Conservation (phyloP, 2,329 filamentous ascomycete genomes). For the Fusarium hainanense region DNA sequence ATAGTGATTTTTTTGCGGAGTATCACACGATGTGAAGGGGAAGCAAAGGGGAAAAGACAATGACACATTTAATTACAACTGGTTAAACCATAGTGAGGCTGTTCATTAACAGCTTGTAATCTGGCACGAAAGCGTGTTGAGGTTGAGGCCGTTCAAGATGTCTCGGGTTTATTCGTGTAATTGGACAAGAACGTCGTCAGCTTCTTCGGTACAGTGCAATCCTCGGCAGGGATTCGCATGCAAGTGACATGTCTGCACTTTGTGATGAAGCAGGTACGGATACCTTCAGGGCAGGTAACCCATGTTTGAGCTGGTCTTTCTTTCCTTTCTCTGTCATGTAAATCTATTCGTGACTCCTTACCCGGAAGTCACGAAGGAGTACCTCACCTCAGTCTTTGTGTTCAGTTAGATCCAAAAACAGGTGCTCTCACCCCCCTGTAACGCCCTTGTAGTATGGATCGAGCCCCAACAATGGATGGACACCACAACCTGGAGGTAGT, state of each 20-base stretch:
- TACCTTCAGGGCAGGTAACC: neutral
- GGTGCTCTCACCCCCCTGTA: neutral
- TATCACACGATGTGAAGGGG: neutral
- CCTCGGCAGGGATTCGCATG: constrained; percentile 1
- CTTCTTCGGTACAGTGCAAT: constrained; percentile 19
- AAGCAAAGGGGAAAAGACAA: neutral
- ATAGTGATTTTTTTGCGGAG: neutral
- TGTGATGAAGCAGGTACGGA: constrained; percentile 9
- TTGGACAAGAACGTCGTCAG: constrained; percentile 1
- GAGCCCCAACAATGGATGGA: constrained; percentile 9
- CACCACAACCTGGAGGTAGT: constrained; percentile 3
- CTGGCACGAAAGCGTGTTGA: constrained; percentile 1
- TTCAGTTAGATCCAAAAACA: neutral
- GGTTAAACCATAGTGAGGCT: neutral
- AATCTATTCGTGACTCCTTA: constrained; percentile 3
- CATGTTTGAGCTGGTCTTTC: neutral
- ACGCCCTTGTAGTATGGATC: constrained; percentile 1
- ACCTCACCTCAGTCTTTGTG: neutral
- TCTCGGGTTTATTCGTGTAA: constrained; percentile 6
- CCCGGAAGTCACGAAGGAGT: constrained; percentile 10
- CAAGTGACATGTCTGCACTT: neutral
- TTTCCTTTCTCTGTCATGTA: neutral
- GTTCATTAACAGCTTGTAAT: neutral
- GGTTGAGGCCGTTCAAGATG: constrained; percentile 15
- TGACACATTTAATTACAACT: neutral